A percentile compares a stretch with the other conserved stretches of the same genome.
phyloP scores from a whole-genome alignment of 257 asterid species.

The Nicotiana noctiflora region DNA sequence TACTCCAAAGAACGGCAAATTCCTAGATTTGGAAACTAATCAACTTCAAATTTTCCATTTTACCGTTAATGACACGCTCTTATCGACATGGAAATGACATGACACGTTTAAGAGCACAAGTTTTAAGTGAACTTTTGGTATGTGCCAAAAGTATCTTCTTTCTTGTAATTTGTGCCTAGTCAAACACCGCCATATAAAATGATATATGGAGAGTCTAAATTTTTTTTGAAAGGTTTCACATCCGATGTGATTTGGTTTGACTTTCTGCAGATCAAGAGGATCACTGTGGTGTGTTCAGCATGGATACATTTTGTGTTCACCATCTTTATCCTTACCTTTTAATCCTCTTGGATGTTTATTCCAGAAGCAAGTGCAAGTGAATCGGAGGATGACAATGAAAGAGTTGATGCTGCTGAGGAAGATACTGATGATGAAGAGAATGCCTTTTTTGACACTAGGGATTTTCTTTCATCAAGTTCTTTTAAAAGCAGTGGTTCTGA shows the following conservation, averaged over 20 bases:
- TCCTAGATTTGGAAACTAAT: background rate
- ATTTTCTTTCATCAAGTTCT: constrained; percentile 84
- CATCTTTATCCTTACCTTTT: constrained; percentile 16
- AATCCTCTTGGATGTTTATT: constrained; percentile 20
- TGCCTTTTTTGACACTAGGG: constrained; percentile 80
- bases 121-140: background rate
- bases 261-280: background rate
- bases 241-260: background rate
- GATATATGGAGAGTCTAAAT: background rate
- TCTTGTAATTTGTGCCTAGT: background rate
- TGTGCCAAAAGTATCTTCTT: background rate
- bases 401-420: constrained; percentile 81
- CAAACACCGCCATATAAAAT: background rate
- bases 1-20: background rate
- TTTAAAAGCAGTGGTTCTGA: constrained; percentile 78
- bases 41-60: background rate
- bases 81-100: background rate
- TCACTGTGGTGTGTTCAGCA: background rate
- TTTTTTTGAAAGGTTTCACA: background rate
- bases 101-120: background rate
- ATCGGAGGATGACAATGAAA: constrained; percentile 83
- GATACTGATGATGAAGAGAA: constrained; percentile 93
- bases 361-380: constrained; percentile 74
- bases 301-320: background rate
- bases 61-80: background rate